These are phyloP conservation scores for Carallia pectinifolia DNA, from an alignment of 345 rosid genomes.

Conservation along the genomic window DNA sequence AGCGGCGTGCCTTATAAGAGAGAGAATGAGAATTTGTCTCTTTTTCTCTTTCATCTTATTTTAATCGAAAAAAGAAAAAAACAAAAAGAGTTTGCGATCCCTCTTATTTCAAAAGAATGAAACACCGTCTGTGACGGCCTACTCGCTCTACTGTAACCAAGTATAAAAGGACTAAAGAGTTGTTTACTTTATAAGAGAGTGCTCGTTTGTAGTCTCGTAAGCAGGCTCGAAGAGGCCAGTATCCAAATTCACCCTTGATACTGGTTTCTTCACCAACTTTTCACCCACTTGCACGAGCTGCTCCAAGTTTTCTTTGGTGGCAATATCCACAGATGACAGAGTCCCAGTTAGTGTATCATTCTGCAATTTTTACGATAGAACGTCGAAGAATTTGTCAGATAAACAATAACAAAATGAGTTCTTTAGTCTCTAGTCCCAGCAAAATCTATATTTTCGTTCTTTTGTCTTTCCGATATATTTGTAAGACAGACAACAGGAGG, in stretches of 20 bases:
- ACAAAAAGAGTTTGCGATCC: too few species aligned
- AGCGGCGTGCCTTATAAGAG: too few species aligned
- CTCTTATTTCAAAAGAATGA: too few species aligned
- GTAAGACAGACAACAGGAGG: not conserved
- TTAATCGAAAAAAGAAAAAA: too few species aligned
- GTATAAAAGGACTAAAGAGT: not conserved
- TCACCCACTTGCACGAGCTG: slow-evolving; percentile 27
- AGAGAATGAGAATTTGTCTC: too few species aligned
- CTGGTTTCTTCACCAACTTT: slow-evolving; percentile 38
- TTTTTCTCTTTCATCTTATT: too few species aligned
- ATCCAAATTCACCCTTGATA: slow-evolving; percentile 31
- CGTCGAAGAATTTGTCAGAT: too few species aligned
- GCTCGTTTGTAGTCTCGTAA: slow-evolving; percentile 27
- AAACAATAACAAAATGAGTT: too few species aligned
- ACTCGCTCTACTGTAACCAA: too few species aligned
- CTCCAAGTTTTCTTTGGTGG: slow-evolving; percentile 30
- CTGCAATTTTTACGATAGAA: not conserved
- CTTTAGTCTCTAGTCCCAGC: not conserved
- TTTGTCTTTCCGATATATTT: not conserved
- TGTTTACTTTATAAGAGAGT: slow-evolving; percentile 29
- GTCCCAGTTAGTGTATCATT: slow-evolving; percentile 27
- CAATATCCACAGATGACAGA: slow-evolving; percentile 23
- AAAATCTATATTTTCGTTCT: not conserved
- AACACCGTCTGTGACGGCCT: too few species aligned
- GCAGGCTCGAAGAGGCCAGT: slow-evolving; percentile 26